Conservation (phyloP, 164 flowering plant genomes). For the Litsea cubeba region DNA sequence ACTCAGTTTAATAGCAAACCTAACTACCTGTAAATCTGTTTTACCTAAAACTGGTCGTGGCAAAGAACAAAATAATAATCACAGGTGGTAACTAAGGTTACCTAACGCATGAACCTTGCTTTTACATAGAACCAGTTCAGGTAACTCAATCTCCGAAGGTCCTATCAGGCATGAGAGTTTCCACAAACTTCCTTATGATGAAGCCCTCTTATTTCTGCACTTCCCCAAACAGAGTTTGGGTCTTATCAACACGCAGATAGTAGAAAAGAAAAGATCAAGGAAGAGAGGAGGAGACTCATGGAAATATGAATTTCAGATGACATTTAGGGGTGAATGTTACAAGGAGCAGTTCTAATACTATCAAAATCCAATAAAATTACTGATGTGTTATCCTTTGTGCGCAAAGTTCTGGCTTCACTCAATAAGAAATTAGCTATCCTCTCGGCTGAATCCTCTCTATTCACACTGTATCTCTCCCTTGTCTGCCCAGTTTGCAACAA, state of each 20-base stretch:
- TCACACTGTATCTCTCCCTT: slow-evolving; percentile 39
- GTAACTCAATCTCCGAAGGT: no score
- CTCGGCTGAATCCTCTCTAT: slow-evolving; percentile 48
- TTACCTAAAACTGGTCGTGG: no score
- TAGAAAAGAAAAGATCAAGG: not conserved
- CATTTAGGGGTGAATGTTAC: slow-evolving; percentile 19
- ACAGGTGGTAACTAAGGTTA: no score
- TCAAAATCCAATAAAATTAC: slow-evolving; percentile 76
- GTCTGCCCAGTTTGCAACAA: slow-evolving; percentile 30
- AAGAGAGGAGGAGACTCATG: not conserved
- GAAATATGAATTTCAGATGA: not conserved
- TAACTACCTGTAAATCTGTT: no score
- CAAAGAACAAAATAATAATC: no score
- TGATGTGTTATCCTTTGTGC: slow-evolving; percentile 97
- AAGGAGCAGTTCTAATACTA: slow-evolving; percentile 29
- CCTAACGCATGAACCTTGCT: no score
- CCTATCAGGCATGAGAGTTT: no score
- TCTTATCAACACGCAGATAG: not conserved
- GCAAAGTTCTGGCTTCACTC: slow-evolving; percentile 73
- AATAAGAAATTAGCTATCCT: slow-evolving; percentile 67
- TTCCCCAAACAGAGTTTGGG: no score
- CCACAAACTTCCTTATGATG: no score
- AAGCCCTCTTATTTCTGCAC: no score
- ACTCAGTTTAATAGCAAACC: no score
- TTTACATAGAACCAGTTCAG: no score